Evolutionary conservation across 345 rosid genomes (phyloP), one percentile per base, ranked within the genome.

Genomic region (Moringa oleifera): DNA sequence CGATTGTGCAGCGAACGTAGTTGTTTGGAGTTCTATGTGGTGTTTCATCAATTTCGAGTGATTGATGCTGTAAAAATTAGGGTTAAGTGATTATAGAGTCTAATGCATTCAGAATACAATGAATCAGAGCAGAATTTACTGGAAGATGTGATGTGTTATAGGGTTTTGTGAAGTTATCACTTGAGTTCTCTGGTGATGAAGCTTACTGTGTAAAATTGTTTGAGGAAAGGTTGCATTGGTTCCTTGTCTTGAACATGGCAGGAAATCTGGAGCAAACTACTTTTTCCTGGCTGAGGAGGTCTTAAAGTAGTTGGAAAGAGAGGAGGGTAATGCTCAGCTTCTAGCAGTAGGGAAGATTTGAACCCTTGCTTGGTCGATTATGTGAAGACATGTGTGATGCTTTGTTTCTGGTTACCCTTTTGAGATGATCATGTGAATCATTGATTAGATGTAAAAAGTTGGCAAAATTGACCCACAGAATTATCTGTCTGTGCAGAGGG

Each of bases 331-430:
- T 31, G 33, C 71, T 70, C 65, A 70, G 59, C 73, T 51, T 67
- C 61, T 79, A 20, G 78, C 78, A 46, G 71, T 72, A 45, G 78
- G 80, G 83, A 61, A 73, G 78, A 73, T 79, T 79, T 63, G 78
- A 76, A 66, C 83, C 83, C 23, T 62, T 76, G 25, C 68, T 79
- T 12, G 53, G 69, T 51, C 74, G 70, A 46, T 51, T 79, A 55
- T 64, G 58, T 10, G 55, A 62, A 53, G 83, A 78, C 73, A 68
- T 67, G 51, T 25, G 36, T 58, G 33, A 28, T 15, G 9, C 50
- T 53, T 54, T 24, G n/a, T 59, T 67, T 15, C 12, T 41, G 13
- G 6, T 41, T 41, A 16, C 47, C 12, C 47, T 41, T 41, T 41
- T 7, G 47, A 41, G 12, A 11, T 15, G 12, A 41, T 41, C 51